Percentiles rank a stretch among this genome's conserved stretches.
Evolutionary conservation across 2,329 filamentous ascomycete species (phyloP).

Genomic region (Pyrenochaeta sp.): DNA sequence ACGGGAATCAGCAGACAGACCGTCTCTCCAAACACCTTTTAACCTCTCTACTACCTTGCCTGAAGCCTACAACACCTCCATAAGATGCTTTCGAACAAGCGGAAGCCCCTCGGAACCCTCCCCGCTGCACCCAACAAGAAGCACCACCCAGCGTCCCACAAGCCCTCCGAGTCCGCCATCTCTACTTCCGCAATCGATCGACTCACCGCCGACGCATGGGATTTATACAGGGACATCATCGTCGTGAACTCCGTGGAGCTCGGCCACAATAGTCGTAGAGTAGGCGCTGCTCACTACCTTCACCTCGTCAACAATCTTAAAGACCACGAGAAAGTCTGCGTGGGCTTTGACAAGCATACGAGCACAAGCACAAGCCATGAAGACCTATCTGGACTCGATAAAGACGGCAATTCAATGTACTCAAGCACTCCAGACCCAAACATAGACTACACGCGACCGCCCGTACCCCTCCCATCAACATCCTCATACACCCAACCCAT

Average conservation of each 20-base stretch:
- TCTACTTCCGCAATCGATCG: no score
- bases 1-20: background rate
- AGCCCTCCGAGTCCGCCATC: no score
- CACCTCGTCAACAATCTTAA: conserved; percentile 5
- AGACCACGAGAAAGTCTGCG: conserved; percentile 4
- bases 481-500: conserved; percentile 13
- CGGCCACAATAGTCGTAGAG: background rate
- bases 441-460: conserved; percentile 3
- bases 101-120: background rate
- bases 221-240: conserved; percentile 22
- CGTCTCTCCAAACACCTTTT: no score
- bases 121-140: background rate
- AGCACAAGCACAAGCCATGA: background rate
- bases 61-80: background rate
- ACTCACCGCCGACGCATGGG: conserved; percentile 11
- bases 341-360: background rate
- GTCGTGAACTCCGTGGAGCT: conserved; percentile 28
- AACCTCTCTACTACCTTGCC: no score
- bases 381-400: background rate
- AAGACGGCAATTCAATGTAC: background rate
- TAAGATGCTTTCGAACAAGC: background rate
- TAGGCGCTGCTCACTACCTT: conserved; percentile 15
- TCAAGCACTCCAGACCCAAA: background rate
- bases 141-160: background rate
- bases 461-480: background rate